phyloP scores from a whole-genome alignment of 1,284 basidiomycete genomes.

The Cryptococcus hybrid region DNA sequence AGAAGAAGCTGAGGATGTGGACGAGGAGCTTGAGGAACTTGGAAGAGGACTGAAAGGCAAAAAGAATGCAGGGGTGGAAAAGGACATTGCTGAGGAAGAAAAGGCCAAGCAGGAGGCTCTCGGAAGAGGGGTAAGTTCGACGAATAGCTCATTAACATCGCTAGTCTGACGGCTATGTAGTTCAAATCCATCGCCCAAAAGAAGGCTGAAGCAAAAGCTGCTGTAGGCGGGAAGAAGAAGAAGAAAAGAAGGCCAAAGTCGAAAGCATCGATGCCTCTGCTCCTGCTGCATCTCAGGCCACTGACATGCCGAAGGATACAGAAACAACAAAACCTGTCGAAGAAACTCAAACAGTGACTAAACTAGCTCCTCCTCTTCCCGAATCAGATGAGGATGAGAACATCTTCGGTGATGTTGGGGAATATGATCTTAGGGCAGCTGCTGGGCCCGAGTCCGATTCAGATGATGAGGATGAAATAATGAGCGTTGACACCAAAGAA shows the following conservation, averaged over 20 bases:
- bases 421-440: constrained; percentile 66
- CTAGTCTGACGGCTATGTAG: constrained; percentile 16
- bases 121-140: constrained; percentile 36
- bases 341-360: background rate
- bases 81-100: background rate
- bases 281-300: background rate
- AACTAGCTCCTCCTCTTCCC: background rate
- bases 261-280: constrained; percentile 3
- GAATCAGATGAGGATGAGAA: constrained; percentile 51
- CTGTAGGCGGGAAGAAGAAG: constrained; percentile 45
- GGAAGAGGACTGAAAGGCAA: constrained; percentile 11
- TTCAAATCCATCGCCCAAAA: constrained; percentile 45
- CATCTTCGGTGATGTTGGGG: constrained; percentile 82
- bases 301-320: background rate
- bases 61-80: constrained; percentile 4
- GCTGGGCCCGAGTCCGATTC: constrained; percentile 27
- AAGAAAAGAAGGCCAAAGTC: constrained; percentile 54
- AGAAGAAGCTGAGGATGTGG: constrained; percentile 61
- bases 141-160: background rate
- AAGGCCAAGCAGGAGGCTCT: constrained; percentile 47
- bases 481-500: constrained; percentile 24
- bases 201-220: constrained; percentile 26
- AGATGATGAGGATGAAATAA: constrained; percentile 23
- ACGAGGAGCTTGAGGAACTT: constrained; percentile 67
- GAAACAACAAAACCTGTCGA: background rate